Conservation (phyloP, 352 stramenopile species). For the Phytopythium litorale region DNA sequence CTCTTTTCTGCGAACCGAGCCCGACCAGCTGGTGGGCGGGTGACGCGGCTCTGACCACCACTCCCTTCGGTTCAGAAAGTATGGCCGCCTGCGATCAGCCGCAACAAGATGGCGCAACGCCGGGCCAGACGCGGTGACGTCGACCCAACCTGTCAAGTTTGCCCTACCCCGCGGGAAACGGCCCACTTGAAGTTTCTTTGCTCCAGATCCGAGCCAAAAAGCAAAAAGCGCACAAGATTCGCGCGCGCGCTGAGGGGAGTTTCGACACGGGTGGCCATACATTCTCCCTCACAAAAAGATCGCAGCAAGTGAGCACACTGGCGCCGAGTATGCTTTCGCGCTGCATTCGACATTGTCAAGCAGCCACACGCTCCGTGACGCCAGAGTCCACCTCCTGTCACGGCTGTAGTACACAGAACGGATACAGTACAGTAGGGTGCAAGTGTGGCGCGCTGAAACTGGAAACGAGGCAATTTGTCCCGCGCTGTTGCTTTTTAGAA, state of each 20-base stretch:
- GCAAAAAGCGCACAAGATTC: constrained; percentile 1
- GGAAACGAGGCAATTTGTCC: neutral
- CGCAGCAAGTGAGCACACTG: neutral
- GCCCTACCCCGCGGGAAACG: constrained; percentile 6
- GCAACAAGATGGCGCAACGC: neutral
- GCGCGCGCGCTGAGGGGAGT: neutral
- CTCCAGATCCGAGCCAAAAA: neutral
- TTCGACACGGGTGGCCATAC: neutral
- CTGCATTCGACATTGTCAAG: too few relatives aligned
- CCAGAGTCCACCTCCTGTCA: constrained; percentile 2
- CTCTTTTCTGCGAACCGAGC: neutral
- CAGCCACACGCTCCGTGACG: neutral
- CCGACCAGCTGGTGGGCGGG: neutral
- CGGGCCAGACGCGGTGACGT: neutral
- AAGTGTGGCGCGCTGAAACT: neutral
- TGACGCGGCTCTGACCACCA: neutral
- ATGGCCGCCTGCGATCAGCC: neutral
- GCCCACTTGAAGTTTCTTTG: constrained; percentile 1
- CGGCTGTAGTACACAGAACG: neutral
- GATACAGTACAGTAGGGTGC: neutral
- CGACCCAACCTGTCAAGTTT: constrained; percentile 2
- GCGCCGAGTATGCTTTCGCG: neutral
- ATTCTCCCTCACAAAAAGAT: neutral
- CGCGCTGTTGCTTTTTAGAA: neutral
- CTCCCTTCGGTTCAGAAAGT: constrained; percentile 7